Evolutionary conservation across 169 alveolate genomes (phyloP).

Genomic region (Plasmodium gaboni): DNA sequence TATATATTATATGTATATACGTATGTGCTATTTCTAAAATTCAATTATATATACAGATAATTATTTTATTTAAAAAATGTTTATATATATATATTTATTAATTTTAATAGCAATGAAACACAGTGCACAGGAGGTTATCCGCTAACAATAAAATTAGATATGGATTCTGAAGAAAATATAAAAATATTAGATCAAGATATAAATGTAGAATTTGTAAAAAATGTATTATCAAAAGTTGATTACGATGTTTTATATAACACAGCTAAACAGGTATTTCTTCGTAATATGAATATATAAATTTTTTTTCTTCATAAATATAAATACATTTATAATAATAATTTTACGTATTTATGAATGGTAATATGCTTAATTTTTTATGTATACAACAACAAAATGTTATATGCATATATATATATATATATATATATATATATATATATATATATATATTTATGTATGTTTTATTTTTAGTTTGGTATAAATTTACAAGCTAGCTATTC

Average conservation of each 20-base stretch:
- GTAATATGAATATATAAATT: background rate
- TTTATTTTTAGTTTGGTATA: slow-evolving; percentile 76
- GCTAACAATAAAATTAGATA: slow-evolving; percentile 58
- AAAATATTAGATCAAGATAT: slow-evolving; percentile 80
- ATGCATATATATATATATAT: background rate
- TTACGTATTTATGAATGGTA: too few species aligned
- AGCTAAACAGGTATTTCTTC: slow-evolving; percentile 82
- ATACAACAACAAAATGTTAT: too few species aligned
- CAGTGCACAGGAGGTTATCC: slow-evolving; percentile 86
- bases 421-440: background rate
- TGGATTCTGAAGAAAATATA: slow-evolving; percentile 70
- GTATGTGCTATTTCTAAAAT: background rate
- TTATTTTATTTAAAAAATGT: too few species aligned
- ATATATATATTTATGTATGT: background rate
- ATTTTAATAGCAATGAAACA: slow-evolving; percentile 78
- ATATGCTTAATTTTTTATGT: too few species aligned
- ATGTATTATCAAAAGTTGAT: slow-evolving; percentile 83
- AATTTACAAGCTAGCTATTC: slow-evolving; percentile 77
- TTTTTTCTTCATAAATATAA: background rate
- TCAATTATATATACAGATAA: too few species aligned
- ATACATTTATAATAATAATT: background rate
- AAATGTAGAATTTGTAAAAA: slow-evolving; percentile 82
- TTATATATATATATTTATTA: background rate
- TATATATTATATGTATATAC: slow-evolving; percentile 4
- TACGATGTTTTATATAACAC: slow-evolving; percentile 80